Conservation (phyloP, 1,284 basidiomycete genomes). For the Trichosporon inkin region DNA sequence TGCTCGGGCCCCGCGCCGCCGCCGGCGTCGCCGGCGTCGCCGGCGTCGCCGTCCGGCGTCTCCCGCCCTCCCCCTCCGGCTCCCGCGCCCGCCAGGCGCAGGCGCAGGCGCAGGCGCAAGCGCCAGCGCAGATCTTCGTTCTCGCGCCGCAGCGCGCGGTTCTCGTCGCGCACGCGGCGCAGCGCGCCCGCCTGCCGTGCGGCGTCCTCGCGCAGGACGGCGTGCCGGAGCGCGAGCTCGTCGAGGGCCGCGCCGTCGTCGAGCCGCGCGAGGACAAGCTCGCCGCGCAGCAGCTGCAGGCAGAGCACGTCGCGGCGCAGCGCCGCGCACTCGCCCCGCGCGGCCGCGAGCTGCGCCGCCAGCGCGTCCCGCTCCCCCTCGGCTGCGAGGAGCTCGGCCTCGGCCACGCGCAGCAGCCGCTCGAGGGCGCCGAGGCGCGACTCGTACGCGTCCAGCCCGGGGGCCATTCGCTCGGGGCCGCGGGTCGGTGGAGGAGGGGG, state of each 20-base stretch:
- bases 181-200: background rate
- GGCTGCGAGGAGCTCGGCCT: background rate
- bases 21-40: background rate
- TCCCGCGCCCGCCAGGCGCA: too few species aligned
- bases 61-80: background rate
- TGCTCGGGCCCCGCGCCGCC: too few species aligned
- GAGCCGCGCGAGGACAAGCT: background rate
- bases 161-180: background rate
- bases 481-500: too few species aligned
- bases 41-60: background rate
- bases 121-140: too few species aligned
- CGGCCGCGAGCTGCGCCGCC: background rate
- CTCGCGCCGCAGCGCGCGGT: background rate
- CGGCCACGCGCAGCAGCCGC: background rate
- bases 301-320: background rate
- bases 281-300: background rate
- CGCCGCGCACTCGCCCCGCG: background rate
- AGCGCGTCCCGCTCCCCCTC: background rate
- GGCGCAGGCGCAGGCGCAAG: too few species aligned
- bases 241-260: background rate
- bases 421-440: background rate
- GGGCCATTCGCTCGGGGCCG: background rate
- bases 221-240: background rate
- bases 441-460: background rate
- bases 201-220: background rate